Conservation (phyloP, 805 yeast species). For the Monosporozyma unispora region DNA sequence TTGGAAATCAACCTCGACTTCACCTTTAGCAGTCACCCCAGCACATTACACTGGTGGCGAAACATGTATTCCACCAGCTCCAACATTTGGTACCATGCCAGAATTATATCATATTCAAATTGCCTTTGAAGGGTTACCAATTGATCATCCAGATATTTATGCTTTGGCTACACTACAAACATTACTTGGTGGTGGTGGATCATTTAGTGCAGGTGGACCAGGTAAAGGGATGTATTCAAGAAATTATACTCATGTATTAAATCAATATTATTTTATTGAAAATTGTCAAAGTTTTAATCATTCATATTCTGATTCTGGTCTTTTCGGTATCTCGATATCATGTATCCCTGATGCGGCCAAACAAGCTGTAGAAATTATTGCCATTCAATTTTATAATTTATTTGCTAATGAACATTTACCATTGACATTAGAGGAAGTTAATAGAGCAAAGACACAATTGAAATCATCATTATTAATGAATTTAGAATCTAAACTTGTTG, state of each 20-base stretch:
- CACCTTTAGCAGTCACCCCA: conserved; percentile 20
- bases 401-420: conserved; percentile 51
- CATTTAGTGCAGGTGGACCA: conserved; percentile 98
- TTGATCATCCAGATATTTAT: conserved; percentile 77
- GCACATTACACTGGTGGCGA: conserved; percentile 57
- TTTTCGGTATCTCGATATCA: conserved; percentile 81
- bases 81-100: conserved; percentile 54
- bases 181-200: conserved; percentile 91
- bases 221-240: conserved; percentile 98
- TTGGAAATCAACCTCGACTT: conserved; percentile 33
- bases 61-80: conserved; percentile 44
- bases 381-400: conserved; percentile 47
- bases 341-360: conserved; percentile 83
- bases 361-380: conserved; percentile 70
- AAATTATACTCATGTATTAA: conserved; percentile 81
- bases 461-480: conserved; percentile 85
- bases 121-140: conserved; percentile 81
- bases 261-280: conserved; percentile 86
- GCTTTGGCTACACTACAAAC: conserved; percentile 87
- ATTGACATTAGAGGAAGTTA: conserved; percentile 61
- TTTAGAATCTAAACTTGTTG: conserved; percentile 86
- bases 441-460: conserved; percentile 87
- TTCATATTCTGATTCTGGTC: conserved; percentile 80
- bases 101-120: conserved; percentile 79
- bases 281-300: conserved; percentile 83